A percentile compares a stretch with the other conserved stretches of the same genome.
Evolutionary conservation across 192 early-diverging fungal species (phyloP).

Genomic region (Coemansia sp.): DNA sequence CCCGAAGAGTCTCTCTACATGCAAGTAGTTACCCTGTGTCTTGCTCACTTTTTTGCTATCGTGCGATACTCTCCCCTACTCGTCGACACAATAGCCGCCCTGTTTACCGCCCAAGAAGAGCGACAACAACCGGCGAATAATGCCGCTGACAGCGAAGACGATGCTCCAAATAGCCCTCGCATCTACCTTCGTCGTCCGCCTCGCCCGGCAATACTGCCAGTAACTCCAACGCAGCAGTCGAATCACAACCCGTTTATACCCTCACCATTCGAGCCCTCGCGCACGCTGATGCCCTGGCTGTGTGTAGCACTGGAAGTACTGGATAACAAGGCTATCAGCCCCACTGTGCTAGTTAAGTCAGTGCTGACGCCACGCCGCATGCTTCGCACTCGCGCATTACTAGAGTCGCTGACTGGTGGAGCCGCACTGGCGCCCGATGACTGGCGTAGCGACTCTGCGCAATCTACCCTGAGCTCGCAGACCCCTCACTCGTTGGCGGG

Average conservation of each 20-base stretch:
- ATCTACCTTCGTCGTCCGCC: neutral
- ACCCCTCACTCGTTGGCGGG: neutral
- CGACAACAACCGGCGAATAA: neutral
- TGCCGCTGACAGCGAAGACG: neutral
- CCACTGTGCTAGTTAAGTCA: slow-evolving; percentile 38
- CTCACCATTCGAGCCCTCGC: slow-evolving; percentile 36
- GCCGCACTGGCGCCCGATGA: slow-evolving; percentile 11
- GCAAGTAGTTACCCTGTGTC: slow-evolving; percentile 47
- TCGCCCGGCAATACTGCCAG: neutral
- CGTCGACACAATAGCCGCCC: slow-evolving; percentile 28
- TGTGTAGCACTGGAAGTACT: slow-evolving; percentile 36
- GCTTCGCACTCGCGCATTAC: slow-evolving; percentile 44
- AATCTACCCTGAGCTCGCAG: slow-evolving; percentile 7
- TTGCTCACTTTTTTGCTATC: slow-evolving; percentile 50
- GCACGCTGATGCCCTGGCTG: slow-evolving; percentile 47
- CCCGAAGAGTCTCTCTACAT: slow-evolving; percentile 45
- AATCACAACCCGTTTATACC: slow-evolving; percentile 33
- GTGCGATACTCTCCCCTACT: slow-evolving; percentile 45
- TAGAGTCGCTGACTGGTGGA: slow-evolving; percentile 42
- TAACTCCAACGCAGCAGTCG: neutral
- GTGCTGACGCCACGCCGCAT: slow-evolving; percentile 48
- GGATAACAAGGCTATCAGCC: slow-evolving; percentile 52
- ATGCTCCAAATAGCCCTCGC: neutral
- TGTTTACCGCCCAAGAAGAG: slow-evolving; percentile 21
- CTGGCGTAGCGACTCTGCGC: slow-evolving; percentile 29